Evolutionary conservation across 23 red algal species (phyloP), one percentile per base, ranked within the genome.

Genomic region (Gracilaria gracilis): DNA sequence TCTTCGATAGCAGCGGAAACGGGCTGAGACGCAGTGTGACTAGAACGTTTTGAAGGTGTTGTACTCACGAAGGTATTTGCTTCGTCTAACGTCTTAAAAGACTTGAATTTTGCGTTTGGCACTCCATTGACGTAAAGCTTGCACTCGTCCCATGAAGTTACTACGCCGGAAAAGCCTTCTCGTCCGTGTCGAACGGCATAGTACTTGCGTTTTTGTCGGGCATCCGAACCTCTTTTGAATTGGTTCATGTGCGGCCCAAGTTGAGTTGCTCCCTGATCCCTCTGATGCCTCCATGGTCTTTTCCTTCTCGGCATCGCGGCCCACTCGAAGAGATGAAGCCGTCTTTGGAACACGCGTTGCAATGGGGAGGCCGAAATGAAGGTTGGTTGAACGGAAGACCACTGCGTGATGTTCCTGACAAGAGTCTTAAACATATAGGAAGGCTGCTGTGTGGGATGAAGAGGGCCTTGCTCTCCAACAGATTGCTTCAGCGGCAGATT

Each of bases 101-200:
- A 84, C 70, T 98, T 98, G 36, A 75, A 93, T 33, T 54, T 67
- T 4, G 61, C 80, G 38, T 82, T 76, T n/a, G 57, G 47, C 0
- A 98, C 96, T 7, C 91, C 92, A 67, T 91, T 21, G 17, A 94
- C 86, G 34, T 84, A 85, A 5, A 65, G 61, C 64, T 73, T 61
- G 73, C 96, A 98, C 47, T 94, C 96, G 19, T 90, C 75, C 96
- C 96, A 98, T 38, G 86, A 86, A 23, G 33, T 37, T 5, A 92
- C 23, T 16, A 98, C 81, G 34, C 91, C 96, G 27, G 65, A 80
- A 76, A 90, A 94, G 48, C 88, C 88, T 71, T 80, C 91, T 48
- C 40, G 46, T 31, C 96, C 96, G 20, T 34, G 44, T 11, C 83
- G 85, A 21, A 98, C 74, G 37, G 87, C 96, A 79, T 98, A 98